Conservation (phyloP, 2,329 filamentous ascomycete genomes). For the Cytospora paraplurivora region DNA sequence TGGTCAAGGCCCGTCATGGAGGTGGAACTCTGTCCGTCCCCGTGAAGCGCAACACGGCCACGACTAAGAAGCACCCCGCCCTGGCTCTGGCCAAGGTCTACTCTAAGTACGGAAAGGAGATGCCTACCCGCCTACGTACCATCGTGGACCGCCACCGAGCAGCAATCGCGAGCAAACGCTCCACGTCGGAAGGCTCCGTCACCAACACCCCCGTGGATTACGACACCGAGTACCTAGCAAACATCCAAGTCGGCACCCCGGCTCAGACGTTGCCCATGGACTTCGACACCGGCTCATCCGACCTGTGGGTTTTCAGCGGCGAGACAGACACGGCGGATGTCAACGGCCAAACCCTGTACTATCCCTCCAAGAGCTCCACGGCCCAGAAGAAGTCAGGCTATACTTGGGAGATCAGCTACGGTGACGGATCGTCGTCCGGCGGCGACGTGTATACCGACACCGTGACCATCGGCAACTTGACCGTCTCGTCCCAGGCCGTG, state of each 20-base stretch:
- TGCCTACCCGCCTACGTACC: conserved; percentile 25
- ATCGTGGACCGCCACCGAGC: conserved; percentile 28
- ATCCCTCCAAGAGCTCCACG: conserved; percentile 33
- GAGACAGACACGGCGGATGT: conserved; percentile 30
- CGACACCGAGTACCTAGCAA: conserved; percentile 25
- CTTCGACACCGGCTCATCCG: conserved; percentile 51
- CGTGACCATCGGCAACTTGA: conserved; percentile 35
- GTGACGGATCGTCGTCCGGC: conserved; percentile 35
- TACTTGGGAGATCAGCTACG: conserved; percentile 37
- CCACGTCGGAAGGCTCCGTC: conserved; percentile 19
- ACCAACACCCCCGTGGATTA: conserved; percentile 8
- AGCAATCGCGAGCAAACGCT: conserved; percentile 20
- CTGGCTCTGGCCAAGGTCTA: conserved; percentile 30
- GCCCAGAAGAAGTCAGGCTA: conserved; percentile 31
- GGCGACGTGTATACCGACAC: conserved; percentile 36
- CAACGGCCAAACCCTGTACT: conserved; percentile 34
- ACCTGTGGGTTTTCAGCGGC: conserved; percentile 39
- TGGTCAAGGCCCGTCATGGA: conserved; percentile 10
- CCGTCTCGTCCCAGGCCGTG: conserved; percentile 32
- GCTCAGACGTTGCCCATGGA: conserved; percentile 46
- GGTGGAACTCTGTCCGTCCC: conserved; percentile 24
- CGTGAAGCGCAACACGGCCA: conserved; percentile 25
- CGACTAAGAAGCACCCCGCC: conserved; percentile 28
- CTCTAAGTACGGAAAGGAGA: conserved; percentile 28
- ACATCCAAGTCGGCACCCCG: conserved; percentile 25